Evolutionary conservation across 495 filamentous ascomycete genomes (phyloP).

Genomic region (Aspergillus incahuasiensis): DNA sequence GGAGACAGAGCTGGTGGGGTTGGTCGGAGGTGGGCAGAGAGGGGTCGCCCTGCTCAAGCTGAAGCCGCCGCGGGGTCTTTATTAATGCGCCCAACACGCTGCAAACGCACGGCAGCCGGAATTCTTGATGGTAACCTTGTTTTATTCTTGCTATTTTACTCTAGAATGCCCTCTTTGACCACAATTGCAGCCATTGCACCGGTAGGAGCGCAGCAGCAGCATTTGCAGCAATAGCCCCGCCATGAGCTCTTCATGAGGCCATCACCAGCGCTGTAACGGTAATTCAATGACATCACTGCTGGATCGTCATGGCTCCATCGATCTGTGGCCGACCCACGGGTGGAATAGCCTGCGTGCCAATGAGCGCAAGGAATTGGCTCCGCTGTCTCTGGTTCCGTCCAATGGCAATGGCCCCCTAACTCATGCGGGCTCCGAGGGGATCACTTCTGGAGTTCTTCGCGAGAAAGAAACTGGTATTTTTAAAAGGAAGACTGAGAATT

Average conservation of each 20-base stretch:
- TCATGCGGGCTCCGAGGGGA: constrained; percentile 19
- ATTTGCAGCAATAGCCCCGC: background rate
- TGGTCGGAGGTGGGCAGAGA: constrained; percentile 7
- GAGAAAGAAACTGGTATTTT: background rate
- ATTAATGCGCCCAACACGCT: background rate
- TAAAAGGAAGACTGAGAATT: background rate
- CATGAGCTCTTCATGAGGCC: background rate
- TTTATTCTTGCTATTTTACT: background rate
- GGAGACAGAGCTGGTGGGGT: constrained; percentile 15
- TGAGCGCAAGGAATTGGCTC: constrained; percentile 3
- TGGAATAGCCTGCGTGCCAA: constrained; percentile 26
- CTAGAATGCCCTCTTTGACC: background rate
- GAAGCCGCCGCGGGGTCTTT: background rate
- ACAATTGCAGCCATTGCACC: background rate
- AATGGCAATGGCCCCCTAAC: constrained; percentile 22
- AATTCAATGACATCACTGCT: constrained; percentile 10
- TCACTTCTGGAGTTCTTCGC: constrained; percentile 12
- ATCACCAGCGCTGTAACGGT: background rate
- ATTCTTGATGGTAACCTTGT: background rate
- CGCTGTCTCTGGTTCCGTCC: constrained; percentile 23
- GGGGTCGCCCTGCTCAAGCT: background rate
- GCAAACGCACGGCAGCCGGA: background rate
- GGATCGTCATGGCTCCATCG: constrained; percentile 41
- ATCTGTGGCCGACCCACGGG: constrained; percentile 34
- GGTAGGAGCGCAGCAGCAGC: background rate